Evolutionary conservation across 2,329 filamentous ascomycete species (phyloP), one percentile per base, ranked within the genome.

Genomic region (Teratosphaeria pseudoeucalypti): DNA sequence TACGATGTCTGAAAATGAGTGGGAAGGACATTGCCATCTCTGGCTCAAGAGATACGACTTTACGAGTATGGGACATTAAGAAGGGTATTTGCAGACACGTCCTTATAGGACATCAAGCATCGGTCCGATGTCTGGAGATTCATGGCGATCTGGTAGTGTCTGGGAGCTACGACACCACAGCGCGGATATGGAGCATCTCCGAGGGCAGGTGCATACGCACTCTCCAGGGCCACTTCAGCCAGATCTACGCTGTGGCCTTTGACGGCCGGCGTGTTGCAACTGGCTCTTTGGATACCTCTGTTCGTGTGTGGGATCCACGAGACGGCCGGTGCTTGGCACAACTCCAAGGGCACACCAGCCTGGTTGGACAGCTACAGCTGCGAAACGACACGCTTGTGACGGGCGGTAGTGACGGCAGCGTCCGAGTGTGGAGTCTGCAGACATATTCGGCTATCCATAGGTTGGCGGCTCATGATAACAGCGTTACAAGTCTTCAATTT

Each of bases 211-310:
- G 94, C 73, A 78, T 97, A 58, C 87, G 92, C 66, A 96, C 91
- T 0, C 80, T 99, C 47, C 86, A 88, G 53, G 94, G 94, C 0
- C 94, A 99, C 75, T 99, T 96, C 76, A 97, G 92, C 72, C 94
- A 99, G 72, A 99, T 99, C 60, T 99, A 99, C 72, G 94, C 94
- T 23, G 95, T 99, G 71, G 94, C 94, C 1, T 99, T 97, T 74
- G 94, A 99, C 72, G 94, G 94, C 47, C 86, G 87, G 66, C 84
- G 92, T 64, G 92, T 99, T 60, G 92, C 95, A 39, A 99, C 94
- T 10, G 94, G 94, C 57, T 96, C 92, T 73, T 78, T 99, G 62
- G 94, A 99, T 75, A 99, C 94, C 3, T 96, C 92, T 67, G 92
- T 99, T 29, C 83, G 94, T 64, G 95, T 99, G 63, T 99, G 94